phyloP scores from a whole-genome alignment of 2,329 filamentous ascomycete species.

The Talaromyces sp. region DNA sequence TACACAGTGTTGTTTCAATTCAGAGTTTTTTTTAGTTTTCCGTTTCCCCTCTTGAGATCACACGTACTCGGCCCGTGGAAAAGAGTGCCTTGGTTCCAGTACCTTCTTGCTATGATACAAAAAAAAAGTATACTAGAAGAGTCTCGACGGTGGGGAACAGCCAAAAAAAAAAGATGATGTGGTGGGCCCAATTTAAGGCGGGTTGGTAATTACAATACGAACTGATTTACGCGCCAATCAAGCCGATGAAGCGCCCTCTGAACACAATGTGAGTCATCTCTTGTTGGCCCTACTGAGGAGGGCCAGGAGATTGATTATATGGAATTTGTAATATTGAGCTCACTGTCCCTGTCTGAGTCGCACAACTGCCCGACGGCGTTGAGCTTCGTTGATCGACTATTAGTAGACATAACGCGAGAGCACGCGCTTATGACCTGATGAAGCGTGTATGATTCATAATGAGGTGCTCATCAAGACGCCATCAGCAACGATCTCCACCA shows the following conservation, averaged over 20 bases:
- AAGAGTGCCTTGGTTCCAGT: constrained; percentile 3
- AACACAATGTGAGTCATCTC: background rate
- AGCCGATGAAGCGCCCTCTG: background rate
- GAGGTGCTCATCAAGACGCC: constrained; percentile 3
- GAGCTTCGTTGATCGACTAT: background rate
- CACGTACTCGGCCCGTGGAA: constrained; percentile 6
- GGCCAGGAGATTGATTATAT: background rate
- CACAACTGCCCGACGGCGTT: background rate
- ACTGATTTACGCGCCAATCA: background rate
- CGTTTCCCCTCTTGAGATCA: background rate
- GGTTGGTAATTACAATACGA: constrained; percentile 4
- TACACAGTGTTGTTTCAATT: background rate
- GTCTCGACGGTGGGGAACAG: constrained; percentile 2
- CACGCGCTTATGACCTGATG: background rate
- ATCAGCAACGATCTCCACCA: background rate
- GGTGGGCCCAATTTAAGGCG: background rate
- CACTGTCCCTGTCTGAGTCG: background rate
- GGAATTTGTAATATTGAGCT: background rate
- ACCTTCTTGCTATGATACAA: background rate
- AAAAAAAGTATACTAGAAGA: background rate
- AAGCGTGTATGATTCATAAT: constrained; percentile 1
- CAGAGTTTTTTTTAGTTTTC: background rate
- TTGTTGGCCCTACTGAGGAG: background rate
- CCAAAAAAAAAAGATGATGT: background rate
- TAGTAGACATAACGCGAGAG: background rate